Conservation (phyloP, 2,329 filamentous ascomycete genomes). For the Lojkania enalia region DNA sequence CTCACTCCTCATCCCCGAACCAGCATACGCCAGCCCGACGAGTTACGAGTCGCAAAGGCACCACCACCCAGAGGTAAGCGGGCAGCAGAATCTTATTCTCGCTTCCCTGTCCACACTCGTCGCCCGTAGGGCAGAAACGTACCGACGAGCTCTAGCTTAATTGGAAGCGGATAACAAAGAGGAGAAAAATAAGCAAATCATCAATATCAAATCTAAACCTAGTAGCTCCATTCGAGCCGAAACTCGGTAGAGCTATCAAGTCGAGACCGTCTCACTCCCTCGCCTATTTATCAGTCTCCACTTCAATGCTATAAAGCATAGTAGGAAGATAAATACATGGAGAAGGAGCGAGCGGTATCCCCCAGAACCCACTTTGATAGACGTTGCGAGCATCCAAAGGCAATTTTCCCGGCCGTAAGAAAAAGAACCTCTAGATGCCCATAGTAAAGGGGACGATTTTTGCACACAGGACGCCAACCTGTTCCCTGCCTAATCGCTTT, state of each 20-base stretch:
- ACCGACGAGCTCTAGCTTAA: slow-evolving; percentile 48
- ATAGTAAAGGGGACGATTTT: slow-evolving; percentile 12
- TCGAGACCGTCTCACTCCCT: too few species aligned
- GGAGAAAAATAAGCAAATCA: too few species aligned
- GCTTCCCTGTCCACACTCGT: slow-evolving; percentile 50
- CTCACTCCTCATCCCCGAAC: slow-evolving; percentile 27
- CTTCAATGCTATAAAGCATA: not conserved
- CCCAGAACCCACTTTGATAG: too few species aligned
- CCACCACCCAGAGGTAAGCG: slow-evolving; percentile 33
- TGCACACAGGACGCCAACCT: slow-evolving; percentile 20
- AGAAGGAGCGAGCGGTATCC: too few species aligned
- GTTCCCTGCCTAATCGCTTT: slow-evolving; percentile 10
- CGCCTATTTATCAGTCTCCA: too few species aligned
- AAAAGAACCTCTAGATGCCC: slow-evolving; percentile 6
- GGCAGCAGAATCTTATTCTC: slow-evolving; percentile 35
- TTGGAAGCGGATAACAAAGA: slow-evolving; percentile 39
- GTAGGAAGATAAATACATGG: not conserved
- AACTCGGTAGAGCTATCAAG: too few species aligned
- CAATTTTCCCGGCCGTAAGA: slow-evolving; percentile 1
- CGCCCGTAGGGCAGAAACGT: slow-evolving; percentile 39
- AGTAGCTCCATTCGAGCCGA: too few species aligned
- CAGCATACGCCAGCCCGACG: slow-evolving; percentile 29
- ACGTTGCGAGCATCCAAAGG: too few species aligned
- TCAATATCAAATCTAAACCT: too few species aligned
- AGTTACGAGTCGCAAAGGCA: slow-evolving; percentile 30